Evolutionary conservation across 1,284 basidiomycete genomes (phyloP), one percentile per base, ranked within the genome.

Genomic region (Papiliotrema flavescens): DNA sequence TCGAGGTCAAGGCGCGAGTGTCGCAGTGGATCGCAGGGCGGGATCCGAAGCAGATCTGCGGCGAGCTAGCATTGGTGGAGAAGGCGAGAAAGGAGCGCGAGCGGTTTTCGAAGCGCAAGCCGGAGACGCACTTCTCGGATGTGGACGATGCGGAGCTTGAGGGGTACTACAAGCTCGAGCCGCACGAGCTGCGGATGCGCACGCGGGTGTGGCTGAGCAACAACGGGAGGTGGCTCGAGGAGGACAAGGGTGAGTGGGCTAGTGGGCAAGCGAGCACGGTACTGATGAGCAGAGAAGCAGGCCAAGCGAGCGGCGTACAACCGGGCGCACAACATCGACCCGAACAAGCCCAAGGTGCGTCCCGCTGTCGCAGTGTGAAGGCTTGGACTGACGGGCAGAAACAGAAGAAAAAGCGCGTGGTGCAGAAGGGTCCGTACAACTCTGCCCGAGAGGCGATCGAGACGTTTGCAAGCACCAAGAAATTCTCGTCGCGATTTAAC

Each of bases 131-230:
- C 55, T 79, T 95, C 42, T 73, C 81, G 20, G 90, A 87, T 37
- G 79, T 98, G 24, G 89, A 98, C 76, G 96, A 98, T 66, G 90
- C 87, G 7, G 96, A 99, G 74, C 80, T 98, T 44, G 90, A 98
- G 71, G 79, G 78, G 24, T 92, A 90, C 78, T 72, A 57, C 54
- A 81, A 96, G 55, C 77, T 97, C 46, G 86, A 82, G 13, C 86
- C 89, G 45, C 89, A 90, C 24, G 95, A 98, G 75, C 87, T 90
- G 6, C 84, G 83, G 70, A 83, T 92, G 69, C 96, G 94, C 73
- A 92, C 95, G 69, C 85, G 93, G 24, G 85, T 98, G 19, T 98
- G 96, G 96, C 89, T 98, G 58, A 92, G 95, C 76, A 82, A 93
- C 71, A 98, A 98, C 76, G 84, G 84, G 62, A 92, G 96, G 51